Evolutionary conservation across 2,329 filamentous ascomycete species (phyloP), one percentile per base, ranked within the genome.

Genomic region (Cryphonectria radicalis): DNA sequence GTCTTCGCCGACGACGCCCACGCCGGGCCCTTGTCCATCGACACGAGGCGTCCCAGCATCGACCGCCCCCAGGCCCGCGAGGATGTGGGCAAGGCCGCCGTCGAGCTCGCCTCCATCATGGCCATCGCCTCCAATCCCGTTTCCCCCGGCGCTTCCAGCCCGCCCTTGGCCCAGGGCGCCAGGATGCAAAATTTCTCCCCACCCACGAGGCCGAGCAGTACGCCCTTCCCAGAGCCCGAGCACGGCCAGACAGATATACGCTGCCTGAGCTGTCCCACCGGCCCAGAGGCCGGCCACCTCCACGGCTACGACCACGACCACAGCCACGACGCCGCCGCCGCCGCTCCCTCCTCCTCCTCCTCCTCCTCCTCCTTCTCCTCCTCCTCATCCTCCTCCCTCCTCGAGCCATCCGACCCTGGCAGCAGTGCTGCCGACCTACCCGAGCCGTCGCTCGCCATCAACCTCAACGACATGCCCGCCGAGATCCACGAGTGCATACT

Each of bases 401-500:
- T 68, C 60, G 71, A 70, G 66, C 69, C 74, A 7, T 53, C 63
- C 74, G 71, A 2, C 76, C 7, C 46, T n/a, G 22, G 19, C 43
- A 46, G 17, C 46, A n/a, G 46, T n/a, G 76, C 78, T 73, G 37
- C 59, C 64, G 70, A 68, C 13, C 35, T 42, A 25, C 55, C 42
- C 40, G 32, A 72, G 22, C 37, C 60, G 14, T 69, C 72, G 7
- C 67, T 68, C 7, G 75, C 77, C 42, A 72, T 81, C n/a, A 82
- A 84, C 67, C 80, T 89, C 65, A 81, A 84, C 62, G 80, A 88
- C 73, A 82, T 93, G 1, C 91, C 92, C 1, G 85, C 87, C 69
- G 91, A 93, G 78, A 91, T 94, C 17, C 91, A 93, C 77, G 91
- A 93, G 76, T 88, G 87, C 69, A 90, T 93, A 68, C 82, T 93